Evolutionary conservation across 1,139 yeast species (phyloP), one percentile per base, ranked within the genome.

Genomic region (Protomyces arabidopsidicola): DNA sequence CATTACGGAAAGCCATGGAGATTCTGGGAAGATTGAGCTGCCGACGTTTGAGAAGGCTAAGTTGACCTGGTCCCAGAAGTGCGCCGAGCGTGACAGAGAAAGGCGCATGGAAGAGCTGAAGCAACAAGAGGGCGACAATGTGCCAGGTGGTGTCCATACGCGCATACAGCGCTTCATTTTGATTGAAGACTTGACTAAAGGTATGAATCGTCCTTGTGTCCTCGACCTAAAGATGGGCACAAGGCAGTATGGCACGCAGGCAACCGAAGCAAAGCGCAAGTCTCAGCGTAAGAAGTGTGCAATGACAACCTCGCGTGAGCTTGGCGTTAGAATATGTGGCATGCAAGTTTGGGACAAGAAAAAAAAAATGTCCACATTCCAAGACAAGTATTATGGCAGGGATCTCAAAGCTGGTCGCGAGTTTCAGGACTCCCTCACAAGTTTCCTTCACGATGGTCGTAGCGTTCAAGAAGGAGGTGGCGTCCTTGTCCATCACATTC

Each of bases 191-290:
- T 77, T 95, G 63, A 91, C 98, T 0, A 82, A 86, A 60, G 89
- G 90, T 39, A 84, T 93, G 86, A 78, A 76, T 39, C 82, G 82
- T 67, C 98, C 98, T 0, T 90, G 97, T 73, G 98, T 93, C 0
- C 78, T 95, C 66, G 99, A 95, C 75, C 79, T 95, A 69, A 95
- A 95, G 73, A 93, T 95, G 98, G 99, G 99, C 1, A 91, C 99
- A 0, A 81, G 99, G 63, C 99, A 95, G 75, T 93, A 93, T 71
- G 98, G 99, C n/a, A 87, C 91, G 16, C 96, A 90, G 69, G 98
- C 98, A 0, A 80, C 81, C 9, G 75, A 76, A 14, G 78, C 84
- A 63, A 95, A 95, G 75, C 89, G 86, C 72, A 74, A 76, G 63
- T 88, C 97, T 0, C 98, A 95, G 75, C 77, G 90, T 50, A 80